Evolutionary conservation across 129 eudicot species (phyloP).

Genomic region (Centella asiatica): DNA sequence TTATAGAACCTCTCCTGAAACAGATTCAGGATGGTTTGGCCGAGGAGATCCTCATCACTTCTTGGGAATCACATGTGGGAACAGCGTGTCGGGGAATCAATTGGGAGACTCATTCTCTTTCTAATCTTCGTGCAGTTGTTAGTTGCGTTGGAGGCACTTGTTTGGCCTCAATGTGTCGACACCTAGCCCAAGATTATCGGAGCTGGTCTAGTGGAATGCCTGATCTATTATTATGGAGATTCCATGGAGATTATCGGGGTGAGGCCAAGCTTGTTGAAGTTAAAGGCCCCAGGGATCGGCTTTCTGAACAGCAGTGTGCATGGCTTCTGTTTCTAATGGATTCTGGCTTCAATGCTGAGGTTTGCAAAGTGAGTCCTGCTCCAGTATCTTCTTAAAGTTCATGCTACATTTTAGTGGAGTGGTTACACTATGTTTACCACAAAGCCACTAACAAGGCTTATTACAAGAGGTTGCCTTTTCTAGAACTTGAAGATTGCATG

Average conservation of each 20-base stretch:
- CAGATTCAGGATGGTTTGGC: constrained; percentile 71
- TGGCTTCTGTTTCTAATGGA: constrained; percentile 85
- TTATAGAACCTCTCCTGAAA: constrained; percentile 45
- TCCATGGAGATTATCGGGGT: constrained; percentile 64
- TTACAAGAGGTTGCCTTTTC: no score
- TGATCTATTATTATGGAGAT: constrained; percentile 77
- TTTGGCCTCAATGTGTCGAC: constrained; percentile 65
- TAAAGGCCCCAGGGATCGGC: constrained; percentile 86
- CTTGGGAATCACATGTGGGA: constrained; percentile 64
- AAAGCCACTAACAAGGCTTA: neutral
- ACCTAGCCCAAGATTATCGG: constrained; percentile 79
- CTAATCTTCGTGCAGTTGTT: constrained; percentile 75
- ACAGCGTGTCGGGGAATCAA: constrained; percentile 74
- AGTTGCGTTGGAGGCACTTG: constrained; percentile 72
- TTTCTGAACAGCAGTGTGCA: constrained; percentile 92
- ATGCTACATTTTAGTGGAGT: neutral
- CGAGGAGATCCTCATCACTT: constrained; percentile 69
- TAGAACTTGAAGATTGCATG: neutral
- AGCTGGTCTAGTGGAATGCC: constrained; percentile 99
- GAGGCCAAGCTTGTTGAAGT: constrained; percentile 98
- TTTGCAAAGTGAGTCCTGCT: constrained; percentile 69
- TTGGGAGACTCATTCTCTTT: constrained; percentile 64
- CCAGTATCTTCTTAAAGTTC: constrained; percentile 26
- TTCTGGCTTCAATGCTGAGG: constrained; percentile 75
- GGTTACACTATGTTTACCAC: neutral